Conservation (phyloP, 2,329 filamentous ascomycete species). For the Fusarium clavum region DNA sequence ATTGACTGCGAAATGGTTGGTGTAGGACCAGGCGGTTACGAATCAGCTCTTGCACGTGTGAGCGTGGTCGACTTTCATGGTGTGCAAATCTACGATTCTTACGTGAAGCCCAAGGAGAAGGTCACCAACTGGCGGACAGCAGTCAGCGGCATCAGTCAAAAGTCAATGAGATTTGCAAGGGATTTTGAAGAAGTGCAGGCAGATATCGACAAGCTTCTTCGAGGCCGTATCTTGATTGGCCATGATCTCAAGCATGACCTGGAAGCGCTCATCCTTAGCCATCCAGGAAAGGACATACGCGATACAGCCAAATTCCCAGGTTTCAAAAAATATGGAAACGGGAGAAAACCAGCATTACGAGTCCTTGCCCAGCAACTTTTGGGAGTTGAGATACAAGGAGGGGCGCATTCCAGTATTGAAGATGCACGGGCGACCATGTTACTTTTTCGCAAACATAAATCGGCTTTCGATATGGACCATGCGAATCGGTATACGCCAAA, state of each 20-base stretch:
- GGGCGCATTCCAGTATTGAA: slow-evolving; percentile 74
- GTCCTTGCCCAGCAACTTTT: slow-evolving; percentile 68
- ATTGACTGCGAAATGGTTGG: slow-evolving; percentile 99
- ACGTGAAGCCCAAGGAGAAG: slow-evolving; percentile 79
- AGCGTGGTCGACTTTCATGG: slow-evolving; percentile 96
- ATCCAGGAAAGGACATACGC: slow-evolving; percentile 81
- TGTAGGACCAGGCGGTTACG: slow-evolving; percentile 75
- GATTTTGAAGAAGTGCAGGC: slow-evolving; percentile 81
- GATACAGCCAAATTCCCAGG: slow-evolving; percentile 84
- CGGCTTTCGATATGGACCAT: slow-evolving; percentile 85
- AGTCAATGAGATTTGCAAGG: slow-evolving; percentile 76
- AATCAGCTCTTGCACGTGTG: slow-evolving; percentile 84
- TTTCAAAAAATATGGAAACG: slow-evolving; percentile 76
- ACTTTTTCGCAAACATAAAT: slow-evolving; percentile 85
- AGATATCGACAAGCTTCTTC: slow-evolving; percentile 75
- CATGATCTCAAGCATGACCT: slow-evolving; percentile 87
- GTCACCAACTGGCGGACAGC: slow-evolving; percentile 92
- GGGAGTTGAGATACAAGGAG: slow-evolving; percentile 71
- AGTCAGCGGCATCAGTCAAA: slow-evolving; percentile 83
- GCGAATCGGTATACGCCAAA: slow-evolving; percentile 70
- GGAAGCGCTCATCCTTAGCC: slow-evolving; percentile 78
- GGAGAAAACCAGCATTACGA: slow-evolving; percentile 75
- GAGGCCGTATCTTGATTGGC: slow-evolving; percentile 80
- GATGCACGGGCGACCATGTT: slow-evolving; percentile 93
- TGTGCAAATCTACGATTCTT: slow-evolving; percentile 92